phyloP scores from a whole-genome alignment of 2,329 filamentous ascomycete species.

The Colletotrichum australisinense region DNA sequence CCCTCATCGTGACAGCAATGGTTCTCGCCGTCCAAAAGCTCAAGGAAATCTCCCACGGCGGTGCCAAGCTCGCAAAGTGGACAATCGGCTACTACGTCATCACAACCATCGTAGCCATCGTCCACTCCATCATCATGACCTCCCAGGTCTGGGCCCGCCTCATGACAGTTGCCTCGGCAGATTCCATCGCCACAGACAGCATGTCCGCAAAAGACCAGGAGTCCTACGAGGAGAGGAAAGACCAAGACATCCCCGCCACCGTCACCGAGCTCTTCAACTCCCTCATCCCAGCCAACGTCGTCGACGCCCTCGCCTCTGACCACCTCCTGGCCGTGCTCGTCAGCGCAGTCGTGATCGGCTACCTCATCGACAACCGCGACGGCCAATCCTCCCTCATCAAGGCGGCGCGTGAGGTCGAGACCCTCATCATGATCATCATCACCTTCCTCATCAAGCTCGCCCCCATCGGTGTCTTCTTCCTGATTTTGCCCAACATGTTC shows the following conservation, averaged over 20 bases:
- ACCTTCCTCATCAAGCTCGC: constrained; percentile 60
- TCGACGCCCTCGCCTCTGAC: constrained; percentile 58
- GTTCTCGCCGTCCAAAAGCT: constrained; percentile 62
- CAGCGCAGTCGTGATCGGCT: constrained; percentile 57
- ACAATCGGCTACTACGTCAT: constrained; percentile 61
- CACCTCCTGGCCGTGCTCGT: constrained; percentile 60
- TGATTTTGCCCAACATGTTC: constrained; percentile 64
- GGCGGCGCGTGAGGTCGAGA: constrained; percentile 59
- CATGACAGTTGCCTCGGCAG: constrained; percentile 51
- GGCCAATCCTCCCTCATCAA: constrained; percentile 51
- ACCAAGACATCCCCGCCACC: constrained; percentile 51
- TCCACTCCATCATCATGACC: constrained; percentile 57
- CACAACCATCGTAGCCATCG: constrained; percentile 62
- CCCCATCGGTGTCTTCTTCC: constrained; percentile 64
- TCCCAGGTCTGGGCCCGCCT: constrained; percentile 59
- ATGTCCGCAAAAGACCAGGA: constrained; percentile 44
- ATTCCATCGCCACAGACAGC: constrained; percentile 43
- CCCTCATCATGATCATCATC: constrained; percentile 58
- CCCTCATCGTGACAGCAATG: constrained; percentile 63
- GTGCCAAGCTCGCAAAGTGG: constrained; percentile 57
- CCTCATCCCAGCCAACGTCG: constrained; percentile 60
- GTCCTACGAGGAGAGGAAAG: constrained; percentile 46
- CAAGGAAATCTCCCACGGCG: constrained; percentile 56
- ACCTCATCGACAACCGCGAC: constrained; percentile 53
- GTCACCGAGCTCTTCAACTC: constrained; percentile 61